Evolutionary conservation across 129 eudicot species (phyloP).

Genomic region (Flaveria sonorensis): DNA sequence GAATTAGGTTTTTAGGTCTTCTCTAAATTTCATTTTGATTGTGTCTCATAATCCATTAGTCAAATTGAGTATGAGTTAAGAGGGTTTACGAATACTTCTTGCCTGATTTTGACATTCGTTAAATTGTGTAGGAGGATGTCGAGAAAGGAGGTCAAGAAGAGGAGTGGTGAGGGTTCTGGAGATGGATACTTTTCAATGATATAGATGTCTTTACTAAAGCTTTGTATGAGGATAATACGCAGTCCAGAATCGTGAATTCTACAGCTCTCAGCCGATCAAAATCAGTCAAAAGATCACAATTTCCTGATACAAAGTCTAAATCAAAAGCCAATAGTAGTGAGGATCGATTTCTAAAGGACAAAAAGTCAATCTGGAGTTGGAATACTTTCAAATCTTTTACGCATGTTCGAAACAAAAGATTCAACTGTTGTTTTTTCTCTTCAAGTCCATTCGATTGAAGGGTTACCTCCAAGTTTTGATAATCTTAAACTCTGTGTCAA

Average conservation of each 20-base stretch:
- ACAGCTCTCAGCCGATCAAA: slow-evolving; percentile 29
- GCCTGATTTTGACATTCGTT: neutral
- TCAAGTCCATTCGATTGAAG: slow-evolving; percentile 73
- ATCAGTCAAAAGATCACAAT: slow-evolving; percentile 28
- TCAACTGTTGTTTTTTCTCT: slow-evolving; percentile 84
- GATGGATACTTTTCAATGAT: slow-evolving; percentile 45
- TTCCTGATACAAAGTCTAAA: slow-evolving; percentile 44
- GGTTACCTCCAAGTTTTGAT: slow-evolving; percentile 56
- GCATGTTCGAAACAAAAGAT: slow-evolving; percentile 54
- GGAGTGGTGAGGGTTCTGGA: slow-evolving; percentile 46
- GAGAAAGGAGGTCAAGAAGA: slow-evolving; percentile 39
- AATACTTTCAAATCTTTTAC: slow-evolving; percentile 72
- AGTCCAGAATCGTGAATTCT: slow-evolving; percentile 22
- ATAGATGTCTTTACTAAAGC: slow-evolving; percentile 58
- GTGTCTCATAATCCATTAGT: neutral
- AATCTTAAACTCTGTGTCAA: slow-evolving; percentile 56
- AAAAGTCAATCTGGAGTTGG: slow-evolving; percentile 93
- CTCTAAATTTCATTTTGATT: neutral
- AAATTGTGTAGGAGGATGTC: slow-evolving; percentile 35
- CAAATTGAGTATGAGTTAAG: neutral
- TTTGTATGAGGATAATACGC: slow-evolving; percentile 49
- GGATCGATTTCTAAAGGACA: slow-evolving; percentile 53
- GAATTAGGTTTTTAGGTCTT: neutral
- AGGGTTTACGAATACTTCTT: no score
- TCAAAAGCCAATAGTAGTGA: slow-evolving; percentile 10